A percentile compares a stretch with the other conserved stretches of the same genome.
These are phyloP conservation scores for Vigna trinervia DNA, from an alignment of 306 rosid genomes.

Conservation along the genomic window DNA sequence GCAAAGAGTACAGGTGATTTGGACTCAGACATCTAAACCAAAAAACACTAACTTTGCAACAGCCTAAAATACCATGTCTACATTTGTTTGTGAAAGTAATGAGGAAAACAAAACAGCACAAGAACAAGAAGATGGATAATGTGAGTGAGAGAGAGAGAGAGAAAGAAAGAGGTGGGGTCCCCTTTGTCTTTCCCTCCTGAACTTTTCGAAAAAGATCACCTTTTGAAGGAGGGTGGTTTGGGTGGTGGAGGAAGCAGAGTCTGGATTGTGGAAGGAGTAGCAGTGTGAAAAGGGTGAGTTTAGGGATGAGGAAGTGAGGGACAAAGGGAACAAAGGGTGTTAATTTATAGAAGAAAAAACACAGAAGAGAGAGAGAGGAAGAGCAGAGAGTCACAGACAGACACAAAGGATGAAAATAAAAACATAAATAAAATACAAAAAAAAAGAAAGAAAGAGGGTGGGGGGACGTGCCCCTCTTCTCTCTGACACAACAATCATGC, in stretches of 20 bases:
- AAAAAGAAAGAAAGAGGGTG: not conserved
- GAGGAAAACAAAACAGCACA: not conserved
- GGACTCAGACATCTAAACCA: constrained; percentile 32
- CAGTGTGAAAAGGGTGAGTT: constrained; percentile 34
- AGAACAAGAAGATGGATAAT: not conserved
- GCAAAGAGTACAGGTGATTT: constrained; percentile 23
- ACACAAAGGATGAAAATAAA: constrained; percentile 17
- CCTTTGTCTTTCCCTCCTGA: constrained; percentile 45
- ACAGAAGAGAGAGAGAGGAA: not conserved
- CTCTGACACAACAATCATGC: constrained; percentile 98
- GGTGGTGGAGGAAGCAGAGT: constrained; percentile 43
- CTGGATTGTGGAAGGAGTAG: constrained; percentile 46
- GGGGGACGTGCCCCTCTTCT: constrained; percentile 71
- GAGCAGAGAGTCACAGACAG: not conserved
- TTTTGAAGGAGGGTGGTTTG: constrained; percentile 48
- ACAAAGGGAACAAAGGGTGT: constrained; percentile 63
- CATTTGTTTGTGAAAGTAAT: constrained; percentile 55
- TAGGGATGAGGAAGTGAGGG: constrained; percentile 56
- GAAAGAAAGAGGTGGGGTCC: constrained; percentile 57
- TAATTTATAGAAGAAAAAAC: constrained; percentile 76
- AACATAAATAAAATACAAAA: no score
- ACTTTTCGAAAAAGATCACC: constrained; percentile 74
- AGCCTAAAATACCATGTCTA: constrained; percentile 48
- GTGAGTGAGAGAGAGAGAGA: constrained; percentile 11
- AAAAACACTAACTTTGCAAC: constrained; percentile 21